Evolutionary conservation across 208 protist genomes (phyloP).

Genomic region (Naegleria lovaniensis): DNA sequence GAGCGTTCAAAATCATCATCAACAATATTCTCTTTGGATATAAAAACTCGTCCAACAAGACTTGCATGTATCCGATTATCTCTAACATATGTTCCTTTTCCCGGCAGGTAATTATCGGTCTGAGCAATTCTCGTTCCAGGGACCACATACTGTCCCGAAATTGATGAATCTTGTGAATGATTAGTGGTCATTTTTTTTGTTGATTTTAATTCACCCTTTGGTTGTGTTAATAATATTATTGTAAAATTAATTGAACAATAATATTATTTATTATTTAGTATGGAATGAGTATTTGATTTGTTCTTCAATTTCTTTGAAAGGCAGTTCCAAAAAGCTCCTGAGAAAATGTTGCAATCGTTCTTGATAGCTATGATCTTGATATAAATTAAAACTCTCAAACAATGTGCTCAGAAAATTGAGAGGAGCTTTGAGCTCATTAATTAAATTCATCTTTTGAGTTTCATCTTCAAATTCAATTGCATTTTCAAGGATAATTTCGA

Average conservation of each 20-base stretch:
- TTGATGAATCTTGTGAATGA: too few relatives aligned
- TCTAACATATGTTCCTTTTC: constrained; percentile 2
- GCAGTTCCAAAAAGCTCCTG: not conserved
- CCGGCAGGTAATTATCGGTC: not conserved
- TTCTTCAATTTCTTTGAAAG: not conserved
- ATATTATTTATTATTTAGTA: not conserved
- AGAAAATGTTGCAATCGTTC: not conserved
- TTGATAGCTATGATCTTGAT: not conserved
- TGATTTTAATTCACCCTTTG: too few relatives aligned
- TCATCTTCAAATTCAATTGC: not conserved
- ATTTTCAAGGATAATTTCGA: not conserved
- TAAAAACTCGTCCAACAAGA: not conserved
- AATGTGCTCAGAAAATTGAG: not conserved
- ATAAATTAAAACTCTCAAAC: not conserved
- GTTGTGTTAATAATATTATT: too few relatives aligned
- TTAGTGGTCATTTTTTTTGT: too few relatives aligned
- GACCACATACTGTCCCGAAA: not conserved
- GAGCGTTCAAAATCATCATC: not conserved
- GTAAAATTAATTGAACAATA: too few relatives aligned
- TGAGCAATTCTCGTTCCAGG: not conserved
- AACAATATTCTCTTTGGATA: not conserved
- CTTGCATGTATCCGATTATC: not conserved
- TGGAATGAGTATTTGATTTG: not conserved
- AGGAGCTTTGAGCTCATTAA: not conserved
- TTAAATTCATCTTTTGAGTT: not conserved